Conservation (phyloP, 2,329 filamentous ascomycete genomes). For the Aspergillus pseudotamarii region DNA sequence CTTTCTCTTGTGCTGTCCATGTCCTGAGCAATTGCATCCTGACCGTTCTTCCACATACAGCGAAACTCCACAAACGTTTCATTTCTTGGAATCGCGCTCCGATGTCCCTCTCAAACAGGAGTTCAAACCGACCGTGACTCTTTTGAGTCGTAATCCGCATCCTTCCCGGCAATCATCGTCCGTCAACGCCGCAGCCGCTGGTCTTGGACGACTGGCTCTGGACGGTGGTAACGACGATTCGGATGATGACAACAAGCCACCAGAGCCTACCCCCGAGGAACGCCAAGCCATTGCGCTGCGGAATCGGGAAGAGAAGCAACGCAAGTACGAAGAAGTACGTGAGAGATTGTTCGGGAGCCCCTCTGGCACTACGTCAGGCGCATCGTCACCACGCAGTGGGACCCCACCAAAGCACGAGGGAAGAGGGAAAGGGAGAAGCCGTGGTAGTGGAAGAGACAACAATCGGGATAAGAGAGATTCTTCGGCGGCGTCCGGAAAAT, state of each 20-base stretch:
- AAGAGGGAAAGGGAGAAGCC: conserved; percentile 51
- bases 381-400: conserved; percentile 63
- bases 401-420: conserved; percentile 58
- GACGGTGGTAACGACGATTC: conserved; percentile 62
- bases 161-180: conserved; percentile 57
- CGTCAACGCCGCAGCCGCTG: conserved; percentile 44
- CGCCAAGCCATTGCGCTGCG: conserved; percentile 74
- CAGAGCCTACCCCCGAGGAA: conserved; percentile 72
- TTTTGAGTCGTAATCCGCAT: conserved; percentile 77
- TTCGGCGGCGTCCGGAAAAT: conserved; percentile 40
- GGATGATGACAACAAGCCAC: conserved; percentile 64
- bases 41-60: conserved; percentile 44
- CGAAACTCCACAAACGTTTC: conserved; percentile 72
- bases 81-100: conserved; percentile 71
- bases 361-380: conserved; percentile 50
- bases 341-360: conserved; percentile 80
- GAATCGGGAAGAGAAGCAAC: conserved; percentile 86
- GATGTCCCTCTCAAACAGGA: conserved; percentile 66
- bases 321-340: conserved; percentile 83
- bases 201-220: conserved; percentile 51
- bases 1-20: neutral
- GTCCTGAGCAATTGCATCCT: conserved; percentile 9
- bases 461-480: conserved; percentile 46
- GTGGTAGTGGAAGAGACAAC: conserved; percentile 50
- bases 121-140: conserved; percentile 80